These are phyloP conservation scores for Trichophyton rubrum DNA, from an alignment of 2,329 filamentous ascomycete species.

Conservation along the genomic window DNA sequence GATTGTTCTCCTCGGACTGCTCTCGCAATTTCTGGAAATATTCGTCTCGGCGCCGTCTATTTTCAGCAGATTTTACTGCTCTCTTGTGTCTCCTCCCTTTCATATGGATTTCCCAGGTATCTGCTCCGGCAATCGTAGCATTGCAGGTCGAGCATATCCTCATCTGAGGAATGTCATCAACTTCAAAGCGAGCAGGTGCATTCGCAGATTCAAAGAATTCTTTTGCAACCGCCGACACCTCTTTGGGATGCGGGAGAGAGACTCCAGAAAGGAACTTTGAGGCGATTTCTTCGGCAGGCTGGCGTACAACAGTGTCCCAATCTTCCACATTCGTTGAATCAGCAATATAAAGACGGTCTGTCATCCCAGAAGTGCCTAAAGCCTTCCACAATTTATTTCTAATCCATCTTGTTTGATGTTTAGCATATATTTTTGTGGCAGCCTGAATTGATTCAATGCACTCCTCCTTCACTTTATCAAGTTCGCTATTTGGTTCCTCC, in stretches of 20 bases:
- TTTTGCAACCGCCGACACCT: slow-evolving; percentile 46
- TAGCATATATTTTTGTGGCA: slow-evolving; percentile 78
- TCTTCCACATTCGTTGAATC: slow-evolving; percentile 58
- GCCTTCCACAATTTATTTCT: slow-evolving; percentile 65
- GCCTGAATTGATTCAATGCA: slow-evolving; percentile 66
- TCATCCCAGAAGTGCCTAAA: slow-evolving; percentile 43
- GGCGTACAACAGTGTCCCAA: slow-evolving; percentile 53
- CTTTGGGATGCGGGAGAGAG: slow-evolving; percentile 41
- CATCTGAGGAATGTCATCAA: slow-evolving; percentile 40
- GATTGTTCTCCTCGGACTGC: background rate
- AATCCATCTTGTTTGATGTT: slow-evolving; percentile 77
- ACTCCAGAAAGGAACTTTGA: slow-evolving; percentile 49
- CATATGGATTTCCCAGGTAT: slow-evolving; percentile 42
- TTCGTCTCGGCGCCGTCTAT: slow-evolving; percentile 21
- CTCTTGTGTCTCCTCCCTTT: slow-evolving; percentile 47
- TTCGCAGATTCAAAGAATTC: slow-evolving; percentile 47
- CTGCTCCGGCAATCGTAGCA: slow-evolving; percentile 35
- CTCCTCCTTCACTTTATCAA: slow-evolving; percentile 44
- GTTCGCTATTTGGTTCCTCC: slow-evolving; percentile 23
- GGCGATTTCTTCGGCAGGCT: slow-evolving; percentile 52
- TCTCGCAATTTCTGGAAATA: slow-evolving; percentile 21
- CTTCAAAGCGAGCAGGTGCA: slow-evolving; percentile 32
- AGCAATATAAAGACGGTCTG: slow-evolving; percentile 57
- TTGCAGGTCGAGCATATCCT: slow-evolving; percentile 56
- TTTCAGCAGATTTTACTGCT: slow-evolving; percentile 28